phyloP scores from a whole-genome alignment of 495 filamentous ascomycete species.

The Haplographium delicatum region DNA sequence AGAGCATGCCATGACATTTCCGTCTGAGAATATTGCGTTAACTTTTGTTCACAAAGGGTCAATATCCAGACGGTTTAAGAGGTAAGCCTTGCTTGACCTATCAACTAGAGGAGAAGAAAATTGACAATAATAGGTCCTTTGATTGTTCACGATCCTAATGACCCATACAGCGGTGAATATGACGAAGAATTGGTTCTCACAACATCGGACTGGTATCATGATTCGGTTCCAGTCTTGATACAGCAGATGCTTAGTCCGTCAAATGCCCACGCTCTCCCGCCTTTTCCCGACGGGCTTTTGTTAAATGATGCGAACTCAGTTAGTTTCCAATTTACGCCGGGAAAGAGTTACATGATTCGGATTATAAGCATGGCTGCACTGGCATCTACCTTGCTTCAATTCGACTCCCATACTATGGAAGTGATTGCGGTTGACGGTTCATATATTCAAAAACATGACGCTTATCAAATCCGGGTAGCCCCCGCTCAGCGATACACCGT shows the following conservation, averaged over 20 bases:
- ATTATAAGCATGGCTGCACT: constrained; percentile 69
- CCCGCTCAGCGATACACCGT: constrained; percentile 64
- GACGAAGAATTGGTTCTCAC: constrained; percentile 59
- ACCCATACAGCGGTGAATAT: constrained; percentile 56
- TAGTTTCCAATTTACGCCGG: constrained; percentile 58
- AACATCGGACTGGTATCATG: constrained; percentile 60
- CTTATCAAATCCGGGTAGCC: constrained; percentile 39
- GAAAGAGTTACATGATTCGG: constrained; percentile 73
- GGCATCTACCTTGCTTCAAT: constrained; percentile 54
- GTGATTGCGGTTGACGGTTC: constrained; percentile 49
- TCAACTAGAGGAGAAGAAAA: neutral
- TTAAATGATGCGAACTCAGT: constrained; percentile 50
- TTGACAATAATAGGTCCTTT: constrained; percentile 55
- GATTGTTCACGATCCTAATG: constrained; percentile 61
- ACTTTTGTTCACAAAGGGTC: no score
- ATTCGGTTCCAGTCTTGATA: constrained; percentile 27
- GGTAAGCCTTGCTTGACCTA: neutral
- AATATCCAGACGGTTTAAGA: constrained; percentile 9
- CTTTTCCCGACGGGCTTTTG: constrained; percentile 11
- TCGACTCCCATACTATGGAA: constrained; percentile 56
- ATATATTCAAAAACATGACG: constrained; percentile 31
- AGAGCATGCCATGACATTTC: no score
- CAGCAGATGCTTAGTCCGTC: neutral
- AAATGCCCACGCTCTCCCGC: neutral
- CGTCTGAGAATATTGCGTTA: no score